Evolutionary conservation across 148 eudicot genomes (phyloP).

Genomic region (Vaccinium macrocarpon): DNA sequence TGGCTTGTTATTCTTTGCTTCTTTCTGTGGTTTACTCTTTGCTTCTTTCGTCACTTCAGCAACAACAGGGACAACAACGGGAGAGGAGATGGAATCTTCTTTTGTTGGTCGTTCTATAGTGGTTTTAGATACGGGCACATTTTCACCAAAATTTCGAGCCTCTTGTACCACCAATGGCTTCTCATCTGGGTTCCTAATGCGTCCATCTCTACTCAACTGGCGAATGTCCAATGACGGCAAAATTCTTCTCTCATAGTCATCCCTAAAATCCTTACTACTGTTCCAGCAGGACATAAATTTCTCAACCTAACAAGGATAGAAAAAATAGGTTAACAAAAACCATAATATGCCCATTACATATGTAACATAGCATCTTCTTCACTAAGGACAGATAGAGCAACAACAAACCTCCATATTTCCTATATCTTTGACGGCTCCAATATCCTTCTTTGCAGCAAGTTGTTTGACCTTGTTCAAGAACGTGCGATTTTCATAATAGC

Average conservation of each 20-base stretch:
- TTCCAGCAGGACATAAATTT: conserved; percentile 74
- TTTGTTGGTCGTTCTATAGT: conserved; percentile 43
- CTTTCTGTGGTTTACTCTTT: conserved; percentile 33
- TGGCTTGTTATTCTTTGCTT: conserved; percentile 29
- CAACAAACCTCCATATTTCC: conserved; percentile 39
- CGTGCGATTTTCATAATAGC: conserved; percentile 31
- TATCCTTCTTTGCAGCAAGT: conserved; percentile 53
- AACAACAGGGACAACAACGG: conserved; percentile 23
- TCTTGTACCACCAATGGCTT: conserved; percentile 60
- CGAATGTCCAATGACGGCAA: conserved; percentile 64
- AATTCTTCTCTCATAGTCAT: conserved; percentile 72
- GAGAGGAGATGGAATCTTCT: conserved; percentile 36
- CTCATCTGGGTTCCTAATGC: conserved; percentile 74
- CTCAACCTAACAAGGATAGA: conserved; percentile 43
- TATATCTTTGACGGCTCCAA: conserved; percentile 44
- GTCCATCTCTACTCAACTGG: conserved; percentile 76
- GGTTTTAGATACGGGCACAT: conserved; percentile 30
- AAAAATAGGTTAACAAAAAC: not conserved
- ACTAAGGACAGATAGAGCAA: not conserved
- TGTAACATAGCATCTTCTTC: not conserved
- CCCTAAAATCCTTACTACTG: conserved; percentile 58
- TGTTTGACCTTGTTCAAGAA: conserved; percentile 31
- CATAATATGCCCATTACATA: not conserved
- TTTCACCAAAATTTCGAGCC: conserved; percentile 28
- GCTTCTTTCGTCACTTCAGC: conserved; percentile 38